phyloP scores from a whole-genome alignment of 495 filamentous ascomycete genomes.

The Letharia columbiana region DNA sequence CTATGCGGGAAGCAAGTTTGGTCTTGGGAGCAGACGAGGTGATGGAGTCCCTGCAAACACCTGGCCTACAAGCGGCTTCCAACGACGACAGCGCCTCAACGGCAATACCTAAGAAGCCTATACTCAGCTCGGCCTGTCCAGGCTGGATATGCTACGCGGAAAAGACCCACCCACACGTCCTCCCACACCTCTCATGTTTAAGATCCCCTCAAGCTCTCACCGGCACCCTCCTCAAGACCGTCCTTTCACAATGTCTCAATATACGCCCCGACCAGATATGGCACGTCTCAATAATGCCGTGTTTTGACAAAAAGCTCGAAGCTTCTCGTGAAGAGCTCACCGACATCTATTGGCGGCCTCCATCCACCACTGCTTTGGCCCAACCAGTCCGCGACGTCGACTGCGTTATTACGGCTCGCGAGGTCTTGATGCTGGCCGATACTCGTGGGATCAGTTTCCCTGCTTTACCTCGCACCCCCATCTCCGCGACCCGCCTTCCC shows the following conservation, averaged over 20 bases:
- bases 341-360: constrained; percentile 56
- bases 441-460: constrained; percentile 68
- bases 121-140: constrained; percentile 85
- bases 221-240: constrained; percentile 81
- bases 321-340: constrained; percentile 90
- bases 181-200: constrained; percentile 81
- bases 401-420: constrained; percentile 92
- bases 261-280: constrained; percentile 76
- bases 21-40: constrained; percentile 77
- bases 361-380: constrained; percentile 7
- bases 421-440: constrained; percentile 79
- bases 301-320: constrained; percentile 98
- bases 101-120: constrained; percentile 51
- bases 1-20: constrained; percentile 65
- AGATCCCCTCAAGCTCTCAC: constrained; percentile 91
- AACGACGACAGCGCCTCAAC: constrained; percentile 22
- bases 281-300: constrained; percentile 94
- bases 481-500: constrained; percentile 49
- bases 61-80: constrained; percentile 9
- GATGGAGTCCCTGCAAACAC: constrained; percentile 33
- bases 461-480: constrained; percentile 46
- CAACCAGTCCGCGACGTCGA: constrained; percentile 77
- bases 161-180: constrained; percentile 86
- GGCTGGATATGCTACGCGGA: constrained; percentile 99
- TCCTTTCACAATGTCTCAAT: constrained; percentile 59